Base-by-base conservation (phyloP, 202 grass and related monocot genomes). In the Hordeum pubiflorum region DNA sequence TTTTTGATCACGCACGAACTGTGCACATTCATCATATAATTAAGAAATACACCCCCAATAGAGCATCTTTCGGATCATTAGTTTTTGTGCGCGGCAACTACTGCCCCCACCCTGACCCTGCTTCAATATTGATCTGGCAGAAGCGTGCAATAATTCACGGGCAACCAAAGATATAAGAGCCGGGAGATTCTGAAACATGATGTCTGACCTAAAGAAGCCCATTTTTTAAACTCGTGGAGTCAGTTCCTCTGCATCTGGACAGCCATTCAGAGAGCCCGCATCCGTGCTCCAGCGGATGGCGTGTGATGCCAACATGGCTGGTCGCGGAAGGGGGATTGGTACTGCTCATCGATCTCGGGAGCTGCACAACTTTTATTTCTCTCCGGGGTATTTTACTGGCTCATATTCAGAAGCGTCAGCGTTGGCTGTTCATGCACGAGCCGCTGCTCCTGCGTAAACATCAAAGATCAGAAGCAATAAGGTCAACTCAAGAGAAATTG, bases 221-320 rank as follows among this genome's bases (percentile, higher is more conserved):
- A 0, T 48, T 72, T 71, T 73, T 70, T 17, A 70, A 69, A 41
- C 33, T 46, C 26, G 0, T 46, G 23, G 80, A 81, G 82, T 85
- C 82, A 77, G 82, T 89, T 89, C 40, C 71, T 76, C 77, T 89
- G 86, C 64, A 89, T 63, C 82, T 89, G 72, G 86, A 76, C 86
- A 18, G 58, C 41, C 56, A 74, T 79, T 72, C 44, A 39, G 58
- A 87, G 77, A 13, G 61, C 41, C 70, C 40, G 78, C 65, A 27
- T 65, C 64, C 73, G 82, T 18, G 55, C 71, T 69, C 72, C 55
- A 71, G 36, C 26, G 3, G 58, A 72, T 67, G 24, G 69, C 69
- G 48, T 29, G 15, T 32, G 79, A 48, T 24, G 60, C 21, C 69
- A 69, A 80, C 69, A 36, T 84, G 76, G 75, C 48, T 84, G 76